Evolutionary conservation across 305 asterid genomes (phyloP).

Genomic region (Fraxinus latifolia): DNA sequence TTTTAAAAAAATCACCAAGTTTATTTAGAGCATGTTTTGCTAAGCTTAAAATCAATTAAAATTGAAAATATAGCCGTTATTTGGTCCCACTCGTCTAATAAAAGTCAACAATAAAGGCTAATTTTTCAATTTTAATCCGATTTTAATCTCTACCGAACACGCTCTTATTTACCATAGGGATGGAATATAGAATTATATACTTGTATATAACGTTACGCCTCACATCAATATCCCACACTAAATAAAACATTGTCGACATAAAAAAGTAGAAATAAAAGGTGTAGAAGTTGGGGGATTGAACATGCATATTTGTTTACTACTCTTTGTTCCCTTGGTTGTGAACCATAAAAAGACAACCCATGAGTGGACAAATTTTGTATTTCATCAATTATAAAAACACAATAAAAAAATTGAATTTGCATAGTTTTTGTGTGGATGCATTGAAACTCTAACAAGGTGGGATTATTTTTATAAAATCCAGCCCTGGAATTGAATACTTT

Average conservation of each 20-base stretch:
- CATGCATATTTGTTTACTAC: not conserved
- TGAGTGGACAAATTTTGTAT: conserved; percentile 42
- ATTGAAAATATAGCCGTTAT: too few relatives aligned
- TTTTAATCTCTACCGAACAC: too few relatives aligned
- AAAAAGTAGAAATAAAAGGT: not conserved
- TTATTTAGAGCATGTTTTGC: too few relatives aligned
- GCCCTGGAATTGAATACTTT: conserved; percentile 38
- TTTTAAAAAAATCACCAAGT: not conserved
- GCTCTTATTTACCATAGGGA: not conserved
- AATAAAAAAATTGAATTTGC: conserved; percentile 34
- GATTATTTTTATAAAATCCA: conserved; percentile 37
- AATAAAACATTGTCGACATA: not conserved
- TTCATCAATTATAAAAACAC: conserved; percentile 19
- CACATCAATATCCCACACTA: not conserved
- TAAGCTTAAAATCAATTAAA: too few relatives aligned
- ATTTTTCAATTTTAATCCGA: too few relatives aligned
- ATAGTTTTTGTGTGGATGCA: conserved; percentile 45
- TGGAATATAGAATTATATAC: not conserved
- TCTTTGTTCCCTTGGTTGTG: not conserved
- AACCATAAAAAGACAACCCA: conserved; percentile 6
- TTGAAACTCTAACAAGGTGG: conserved; percentile 35
- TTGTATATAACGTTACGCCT: not conserved
- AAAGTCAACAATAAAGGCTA: too few relatives aligned
- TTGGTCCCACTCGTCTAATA: too few relatives aligned
- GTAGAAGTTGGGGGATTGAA: not conserved